Conservation (phyloP, 148 eudicot species). For the Chenopodium formosanum region DNA sequence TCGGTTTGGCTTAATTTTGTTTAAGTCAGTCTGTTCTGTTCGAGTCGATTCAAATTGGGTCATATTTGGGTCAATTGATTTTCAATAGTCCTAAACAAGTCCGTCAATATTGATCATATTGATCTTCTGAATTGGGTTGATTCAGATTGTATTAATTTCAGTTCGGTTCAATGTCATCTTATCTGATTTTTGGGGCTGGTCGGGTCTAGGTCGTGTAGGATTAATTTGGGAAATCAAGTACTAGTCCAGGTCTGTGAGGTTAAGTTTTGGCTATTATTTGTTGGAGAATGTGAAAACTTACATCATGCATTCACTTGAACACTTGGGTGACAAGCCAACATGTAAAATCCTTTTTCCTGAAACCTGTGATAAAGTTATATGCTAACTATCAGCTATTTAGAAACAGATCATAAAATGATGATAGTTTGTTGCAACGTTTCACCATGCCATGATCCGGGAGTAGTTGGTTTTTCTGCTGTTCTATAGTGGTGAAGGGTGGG, state of each 20-base stretch:
- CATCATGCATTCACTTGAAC: too few species aligned
- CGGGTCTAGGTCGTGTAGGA: neutral
- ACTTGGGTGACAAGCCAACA: neutral
- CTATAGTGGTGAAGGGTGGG: neutral
- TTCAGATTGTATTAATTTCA: neutral
- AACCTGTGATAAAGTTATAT: neutral
- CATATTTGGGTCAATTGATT: neutral
- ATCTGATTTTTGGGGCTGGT: neutral
- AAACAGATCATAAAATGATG: neutral
- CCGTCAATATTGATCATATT: neutral
- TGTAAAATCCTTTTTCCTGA: too few species aligned
- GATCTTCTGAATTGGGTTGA: neutral
- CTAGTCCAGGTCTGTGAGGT: neutral
- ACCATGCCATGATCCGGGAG: neutral
- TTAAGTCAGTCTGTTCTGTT: too few species aligned
- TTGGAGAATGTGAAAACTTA: neutral
- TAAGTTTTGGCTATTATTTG: neutral
- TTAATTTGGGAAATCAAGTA: neutral
- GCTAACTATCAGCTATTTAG: neutral
- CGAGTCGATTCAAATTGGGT: neutral
- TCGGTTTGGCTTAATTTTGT: neutral
- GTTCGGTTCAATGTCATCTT: neutral
- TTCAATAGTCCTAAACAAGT: neutral
- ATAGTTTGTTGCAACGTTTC: neutral
- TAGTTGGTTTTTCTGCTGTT: neutral